Evolutionary conservation across 2,329 filamentous ascomycete genomes (phyloP).

Genomic region (Clonostachys rosea): DNA sequence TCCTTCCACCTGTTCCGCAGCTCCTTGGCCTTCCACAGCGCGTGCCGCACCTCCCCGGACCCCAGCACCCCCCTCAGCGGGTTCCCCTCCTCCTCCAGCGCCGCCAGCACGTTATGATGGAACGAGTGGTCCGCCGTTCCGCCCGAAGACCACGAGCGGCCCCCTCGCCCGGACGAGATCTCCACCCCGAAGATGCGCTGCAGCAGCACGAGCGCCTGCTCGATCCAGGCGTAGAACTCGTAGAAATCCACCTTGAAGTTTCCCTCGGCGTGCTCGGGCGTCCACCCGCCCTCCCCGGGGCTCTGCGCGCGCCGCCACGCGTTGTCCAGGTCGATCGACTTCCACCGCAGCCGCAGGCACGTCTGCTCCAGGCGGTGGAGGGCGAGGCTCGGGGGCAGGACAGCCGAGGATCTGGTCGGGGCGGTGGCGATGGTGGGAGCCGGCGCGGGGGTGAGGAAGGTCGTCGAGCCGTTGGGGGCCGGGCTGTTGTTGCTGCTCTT

Average conservation of each 20-base stretch:
- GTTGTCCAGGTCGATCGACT: conserved; percentile 52
- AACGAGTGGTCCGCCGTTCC: conserved; percentile 42
- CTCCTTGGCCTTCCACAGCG: conserved; percentile 63
- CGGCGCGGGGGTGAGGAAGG: no score
- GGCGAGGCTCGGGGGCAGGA: conserved; percentile 19
- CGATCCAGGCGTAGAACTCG: conserved; percentile 70
- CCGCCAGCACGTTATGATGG: conserved; percentile 64
- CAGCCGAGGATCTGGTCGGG: not conserved
- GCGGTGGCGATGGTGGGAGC: not conserved
- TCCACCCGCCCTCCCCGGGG: conserved; percentile 24
- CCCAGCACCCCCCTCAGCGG: conserved; percentile 55
- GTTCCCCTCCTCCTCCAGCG: conserved; percentile 51
- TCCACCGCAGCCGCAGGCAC: conserved; percentile 58
- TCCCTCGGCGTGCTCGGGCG: conserved; percentile 45
- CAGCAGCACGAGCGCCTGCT: conserved; percentile 64
- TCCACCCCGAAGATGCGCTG: conserved; percentile 58
- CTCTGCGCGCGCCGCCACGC: conserved; percentile 46
- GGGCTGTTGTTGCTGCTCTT: no score
- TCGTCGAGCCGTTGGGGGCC: no score
- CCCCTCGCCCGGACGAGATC: conserved; percentile 22
- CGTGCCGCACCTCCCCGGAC: conserved; percentile 44
- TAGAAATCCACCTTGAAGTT: conserved; percentile 79
- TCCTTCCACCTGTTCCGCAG: conserved; percentile 71
- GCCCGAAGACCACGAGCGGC: not conserved
- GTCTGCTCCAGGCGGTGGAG: conserved; percentile 56